Evolutionary conservation across 441 rosid species (phyloP), one percentile per base, ranked within the genome.

Genomic region (Pelargonium myrrhifolium): DNA sequence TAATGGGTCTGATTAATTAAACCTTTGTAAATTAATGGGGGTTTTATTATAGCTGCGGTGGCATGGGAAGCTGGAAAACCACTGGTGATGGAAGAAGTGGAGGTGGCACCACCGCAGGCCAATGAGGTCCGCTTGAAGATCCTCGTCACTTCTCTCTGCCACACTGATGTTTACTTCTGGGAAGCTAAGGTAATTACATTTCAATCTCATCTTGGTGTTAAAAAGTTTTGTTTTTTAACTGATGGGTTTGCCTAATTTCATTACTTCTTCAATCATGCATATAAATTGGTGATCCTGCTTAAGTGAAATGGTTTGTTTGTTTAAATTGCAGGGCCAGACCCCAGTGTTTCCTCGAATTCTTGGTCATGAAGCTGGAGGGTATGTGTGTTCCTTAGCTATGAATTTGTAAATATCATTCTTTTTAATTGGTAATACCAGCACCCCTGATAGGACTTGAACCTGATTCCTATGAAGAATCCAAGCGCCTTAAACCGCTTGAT

Each of bases 41-140:
- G 51, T 45, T 45, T 45, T 62, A 69, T 18, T 45, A 14, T 45
- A 85, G 96, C 94, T 45, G 88, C 90, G 9, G 94, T 88, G 28
- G 88, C 89, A 69, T 85, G 94, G 96, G 89, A 90, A 67, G 90
- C 96, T 0, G 92, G 89, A 73, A 90, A 90, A 82, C 94, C 89
- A 60, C 75, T 85, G 18, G 84, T 72, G 62, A 83, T 90, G 9
- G 90, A 88, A 68, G 84, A 87, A 62, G 92, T 89, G 28, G 89
- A 87, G 67, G 90, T 87, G 77, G 89, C 90, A 24, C 92, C 87
- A 0, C 90, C 92, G 6, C 92, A 89, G 66, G 81, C 76, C 40
- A 53, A 77, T 55, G 95, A 89, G 78, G 90, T 87, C 61, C 85
- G 90, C 71, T 64, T 89, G 68, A 89, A 78, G 79, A 85, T 89